Percentiles rank a stretch among this genome's conserved stretches.
Conservation (phyloP, 1,139 yeast genomes). For the Blastobotrys buckinghamii region DNA sequence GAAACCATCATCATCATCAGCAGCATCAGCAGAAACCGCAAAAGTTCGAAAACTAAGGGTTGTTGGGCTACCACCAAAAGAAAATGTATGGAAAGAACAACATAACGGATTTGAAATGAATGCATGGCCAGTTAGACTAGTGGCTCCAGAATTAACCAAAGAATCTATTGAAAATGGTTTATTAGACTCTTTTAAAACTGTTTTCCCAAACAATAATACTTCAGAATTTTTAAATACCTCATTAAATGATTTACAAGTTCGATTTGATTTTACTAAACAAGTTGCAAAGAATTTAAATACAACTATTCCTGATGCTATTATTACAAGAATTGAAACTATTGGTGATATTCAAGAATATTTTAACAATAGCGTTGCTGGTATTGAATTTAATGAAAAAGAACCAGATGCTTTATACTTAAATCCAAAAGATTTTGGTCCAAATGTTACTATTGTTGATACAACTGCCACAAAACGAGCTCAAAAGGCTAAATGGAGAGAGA, state of each 20-base stretch:
- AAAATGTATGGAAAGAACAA: slow-evolving; percentile 20
- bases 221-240: slow-evolving; percentile 7
- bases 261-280: slow-evolving; percentile 54
- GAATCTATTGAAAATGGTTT: slow-evolving; percentile 21
- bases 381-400: slow-evolving; percentile 54
- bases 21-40: slow-evolving; percentile 10
- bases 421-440: slow-evolving; percentile 42
- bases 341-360: slow-evolving; percentile 43
- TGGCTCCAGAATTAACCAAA: slow-evolving; percentile 21
- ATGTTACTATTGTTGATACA: slow-evolving; percentile 41
- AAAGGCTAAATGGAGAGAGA: slow-evolving; percentile 38
- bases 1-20: not conserved
- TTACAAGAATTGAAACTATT: slow-evolving; percentile 48
- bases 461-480: slow-evolving; percentile 38
- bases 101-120: slow-evolving; percentile 23
- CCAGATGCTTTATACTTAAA: slow-evolving; percentile 72
- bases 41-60: slow-evolving; percentile 18
- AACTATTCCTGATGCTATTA: slow-evolving; percentile 57
- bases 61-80: slow-evolving; percentile 26
- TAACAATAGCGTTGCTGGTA: slow-evolving; percentile 41
- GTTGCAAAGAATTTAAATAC: slow-evolving; percentile 58
- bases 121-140: slow-evolving; percentile 29
- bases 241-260: slow-evolving; percentile 43
- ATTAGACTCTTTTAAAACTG: slow-evolving; percentile 1
- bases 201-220: slow-evolving; percentile 4